These are phyloP conservation scores for Malassezia slooffiae DNA, from an alignment of 1,284 basidiomycete species.

Conservation along the genomic window DNA sequence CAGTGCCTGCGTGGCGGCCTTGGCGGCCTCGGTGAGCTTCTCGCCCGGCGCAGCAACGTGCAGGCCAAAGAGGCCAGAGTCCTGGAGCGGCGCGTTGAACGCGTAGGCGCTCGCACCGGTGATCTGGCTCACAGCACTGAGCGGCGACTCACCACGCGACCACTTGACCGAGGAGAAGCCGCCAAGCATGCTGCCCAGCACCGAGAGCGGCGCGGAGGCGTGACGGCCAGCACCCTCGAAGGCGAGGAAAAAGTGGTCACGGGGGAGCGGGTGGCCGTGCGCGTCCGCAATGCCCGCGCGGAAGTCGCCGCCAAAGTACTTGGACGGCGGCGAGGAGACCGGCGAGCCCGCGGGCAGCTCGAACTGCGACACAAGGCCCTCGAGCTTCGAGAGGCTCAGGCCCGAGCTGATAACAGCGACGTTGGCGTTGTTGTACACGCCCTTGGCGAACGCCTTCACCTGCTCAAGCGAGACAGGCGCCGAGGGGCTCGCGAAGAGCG, in stretches of 20 bases:
- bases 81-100: conserved; percentile 40
- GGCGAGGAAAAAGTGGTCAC: conserved; percentile 41
- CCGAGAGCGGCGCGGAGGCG: conserved; percentile 32
- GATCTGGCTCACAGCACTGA: conserved; percentile 23
- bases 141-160: conserved; percentile 34
- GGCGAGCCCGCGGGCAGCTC: conserved; percentile 20
- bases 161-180: conserved; percentile 43
- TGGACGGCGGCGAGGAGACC: conserved; percentile 20
- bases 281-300: conserved; percentile 33
- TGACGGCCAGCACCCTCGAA: conserved; percentile 34
- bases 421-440: conserved; percentile 20
- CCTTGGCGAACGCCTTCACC: conserved; percentile 34
- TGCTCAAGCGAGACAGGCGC: conserved; percentile 33
- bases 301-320: conserved; percentile 45
- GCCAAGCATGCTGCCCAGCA: conserved; percentile 40
- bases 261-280: conserved; percentile 29
- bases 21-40: conserved; percentile 26
- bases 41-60: conserved; percentile 34
- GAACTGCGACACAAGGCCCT: conserved; percentile 26
- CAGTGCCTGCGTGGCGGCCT: conserved; percentile 28
- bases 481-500: conserved; percentile 39
- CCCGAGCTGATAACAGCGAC: conserved; percentile 42
- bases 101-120: conserved; percentile 27
- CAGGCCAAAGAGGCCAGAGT: conserved; percentile 39
- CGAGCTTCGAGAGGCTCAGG: conserved; percentile 26